phyloP scores from a whole-genome alignment of 192 early-diverging fungal genomes.

The Coemansia sp. region DNA sequence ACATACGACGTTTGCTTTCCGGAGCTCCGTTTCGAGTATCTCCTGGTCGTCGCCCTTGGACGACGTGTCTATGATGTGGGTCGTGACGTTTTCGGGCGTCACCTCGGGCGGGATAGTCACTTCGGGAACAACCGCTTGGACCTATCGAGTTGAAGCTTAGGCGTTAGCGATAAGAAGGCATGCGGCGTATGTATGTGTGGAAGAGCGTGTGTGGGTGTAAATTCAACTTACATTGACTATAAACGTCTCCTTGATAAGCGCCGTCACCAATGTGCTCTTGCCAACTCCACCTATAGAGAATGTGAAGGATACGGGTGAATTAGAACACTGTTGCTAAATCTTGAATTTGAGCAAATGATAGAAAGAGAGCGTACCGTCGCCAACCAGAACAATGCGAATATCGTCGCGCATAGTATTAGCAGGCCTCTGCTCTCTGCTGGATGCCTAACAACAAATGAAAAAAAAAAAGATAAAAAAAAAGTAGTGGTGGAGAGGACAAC shows the following conservation, averaged over 20 bases:
- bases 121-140: conserved; percentile 97
- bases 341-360: not conserved
- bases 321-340: not conserved
- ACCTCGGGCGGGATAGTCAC: conserved; percentile 99
- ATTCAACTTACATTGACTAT: conserved; percentile 77
- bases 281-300: conserved; percentile 75
- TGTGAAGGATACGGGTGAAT: conserved; percentile 2
- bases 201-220: conserved; percentile 14
- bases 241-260: conserved; percentile 96
- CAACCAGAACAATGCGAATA: conserved; percentile 92
- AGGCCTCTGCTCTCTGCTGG: not conserved
- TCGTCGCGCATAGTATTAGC: conserved; percentile 73
- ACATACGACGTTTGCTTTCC: conserved; percentile 97
- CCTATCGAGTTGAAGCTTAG: conserved; percentile 19
- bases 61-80: conserved; percentile 97
- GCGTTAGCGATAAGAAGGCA: conserved; percentile 1
- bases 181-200: too few relatives aligned
- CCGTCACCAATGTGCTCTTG: conserved; percentile 96
- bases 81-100: conserved; percentile 95
- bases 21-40: conserved; percentile 88
- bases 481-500: not conserved
- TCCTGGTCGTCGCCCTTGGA: conserved; percentile 84
- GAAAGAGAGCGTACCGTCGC: conserved; percentile 71
- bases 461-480: not conserved
- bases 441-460: conserved; percentile 8